phyloP scores from a whole-genome alignment of 208 protist species.

The Naegleria gruberi region DNA sequence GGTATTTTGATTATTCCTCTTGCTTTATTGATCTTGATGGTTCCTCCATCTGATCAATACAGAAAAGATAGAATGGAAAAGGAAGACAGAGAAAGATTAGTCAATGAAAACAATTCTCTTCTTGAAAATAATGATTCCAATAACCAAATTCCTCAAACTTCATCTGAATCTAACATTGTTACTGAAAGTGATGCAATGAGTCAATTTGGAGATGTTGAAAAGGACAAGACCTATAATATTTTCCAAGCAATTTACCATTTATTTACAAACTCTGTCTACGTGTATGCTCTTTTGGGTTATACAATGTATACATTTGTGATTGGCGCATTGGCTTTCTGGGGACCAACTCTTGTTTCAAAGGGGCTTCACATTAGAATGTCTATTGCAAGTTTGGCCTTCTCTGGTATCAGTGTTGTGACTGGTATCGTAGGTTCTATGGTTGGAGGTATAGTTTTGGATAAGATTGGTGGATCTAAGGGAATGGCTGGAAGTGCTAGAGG shows the following conservation, averaged over 20 bases:
- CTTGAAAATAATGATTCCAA: neutral
- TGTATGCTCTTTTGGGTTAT: constrained; percentile 8
- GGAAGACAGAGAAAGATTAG: neutral
- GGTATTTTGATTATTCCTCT: constrained; percentile 19
- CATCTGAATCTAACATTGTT: neutral
- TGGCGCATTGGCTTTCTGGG: constrained; percentile 27
- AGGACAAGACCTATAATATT: constrained; percentile 10
- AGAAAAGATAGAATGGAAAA: neutral
- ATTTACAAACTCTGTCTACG: constrained; percentile 8
- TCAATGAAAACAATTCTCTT: neutral
- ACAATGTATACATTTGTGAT: constrained; percentile 27
- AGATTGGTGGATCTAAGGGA: constrained; percentile 1
- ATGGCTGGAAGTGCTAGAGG: constrained; percentile 14
- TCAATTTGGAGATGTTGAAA: neutral
- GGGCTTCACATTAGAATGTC: neutral
- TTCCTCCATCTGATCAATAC: constrained; percentile 1
- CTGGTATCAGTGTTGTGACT: neutral
- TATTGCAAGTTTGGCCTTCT: constrained; percentile 13
- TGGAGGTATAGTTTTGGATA: constrained; percentile 16
- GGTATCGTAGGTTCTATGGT: neutral
- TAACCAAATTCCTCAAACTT: neutral
- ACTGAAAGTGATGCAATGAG: neutral
- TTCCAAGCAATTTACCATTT: neutral
- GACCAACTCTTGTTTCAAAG: constrained; percentile 9
- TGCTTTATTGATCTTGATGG: neutral